Base-by-base conservation (phyloP, 352 stramenopile genomes). In the Pythium utonaiense region DNA sequence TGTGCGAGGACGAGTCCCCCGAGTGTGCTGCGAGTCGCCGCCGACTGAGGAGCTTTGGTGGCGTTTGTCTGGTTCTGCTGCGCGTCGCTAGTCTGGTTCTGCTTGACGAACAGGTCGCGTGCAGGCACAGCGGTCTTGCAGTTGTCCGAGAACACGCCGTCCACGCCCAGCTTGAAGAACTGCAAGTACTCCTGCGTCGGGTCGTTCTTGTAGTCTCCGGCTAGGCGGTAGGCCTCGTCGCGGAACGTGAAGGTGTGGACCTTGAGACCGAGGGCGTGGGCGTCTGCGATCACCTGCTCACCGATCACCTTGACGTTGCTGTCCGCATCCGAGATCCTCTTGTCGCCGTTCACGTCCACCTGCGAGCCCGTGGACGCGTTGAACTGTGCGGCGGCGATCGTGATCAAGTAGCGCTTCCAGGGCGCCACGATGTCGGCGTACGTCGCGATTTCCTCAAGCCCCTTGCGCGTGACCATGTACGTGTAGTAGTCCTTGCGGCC, bases 391-490 rank as follows among this genome's bases (percentile, higher is more conserved):
- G 70, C 65, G 16, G 80, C 53, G 3, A 66, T 62, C 51, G 88
- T 77, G 8, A 90, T 60, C 31, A 96, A 31, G 40, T 91, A 80
- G 57, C 80, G 83, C 62, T 96, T 96, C 63, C 83, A 90, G 13
- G 78, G 79, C 41, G 83, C 85, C 30, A 95, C 70, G 34, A 75
- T 63, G 58, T 82, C 59, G 24, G 70, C 86, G 68, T 91, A 87
- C 42, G 72, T 86, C 60, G 67, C 71, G 42, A 79, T 76, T 61
- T 82, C 83, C 4, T 69, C 67, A 22, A 93, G 80, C 19, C 80
- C 44, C 19, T 6, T 58, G 14, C 69, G 64, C 31, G 78, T 77
- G 45, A 88, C 60, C 65, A 82, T 42, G 58, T 88, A 70, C 17
- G 51, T 55, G 55, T 70, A 83, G 51, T 74, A 73, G 54, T 79